Base-by-base conservation (phyloP, 73 alveolate genomes). In the Paramecium sexaurelia region DNA sequence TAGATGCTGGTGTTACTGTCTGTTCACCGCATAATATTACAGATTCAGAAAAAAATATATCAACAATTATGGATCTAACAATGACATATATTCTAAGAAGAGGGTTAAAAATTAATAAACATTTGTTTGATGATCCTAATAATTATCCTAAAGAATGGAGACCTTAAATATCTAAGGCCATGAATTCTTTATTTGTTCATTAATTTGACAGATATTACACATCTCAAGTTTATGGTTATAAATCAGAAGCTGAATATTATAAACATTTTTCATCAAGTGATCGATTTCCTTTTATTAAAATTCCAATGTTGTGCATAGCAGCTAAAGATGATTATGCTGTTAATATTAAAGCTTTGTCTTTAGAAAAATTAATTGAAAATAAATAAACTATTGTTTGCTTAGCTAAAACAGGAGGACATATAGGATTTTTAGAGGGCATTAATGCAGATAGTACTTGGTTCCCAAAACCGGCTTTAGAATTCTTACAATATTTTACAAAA, bases 351-450 rank as follows among this genome's bases (percentile, higher is more conserved):
- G 68, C 90, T 7, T 39, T 78, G 7, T 6, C n/a, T 69, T 20
- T 11, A 78, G 75, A 20, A 8, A 19, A 41, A 78, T 41, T 45
- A 3, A 5, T 45, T 36, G 13, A n/a, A 9, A 78, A 45, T 78
- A 47, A 19, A 8, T 13, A 73, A 35, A 78, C 39, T 1, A 78
- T 78, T 0, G 9, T 78, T 9, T 45, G 68, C 7, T 3, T 45
- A 22, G 33, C 90, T 40, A 78, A 78, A 24, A 26, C 90, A 22
- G 90, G 90, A 29, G 90, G 90, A 22, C 90, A 78, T 78, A 45
- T 78, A 8, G 90, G 75, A 24, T 45, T 41, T 20, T n/a, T 78
- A 9, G 73, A 78, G 13, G 55, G 71, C n/a, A 13, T 13, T 15
- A 71, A 36, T 13, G 26, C 40, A 0, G 71, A 45, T 40, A 7